phyloP scores from a whole-genome alignment of 495 filamentous ascomycete genomes.

The Trichoderma orchidacearum region DNA sequence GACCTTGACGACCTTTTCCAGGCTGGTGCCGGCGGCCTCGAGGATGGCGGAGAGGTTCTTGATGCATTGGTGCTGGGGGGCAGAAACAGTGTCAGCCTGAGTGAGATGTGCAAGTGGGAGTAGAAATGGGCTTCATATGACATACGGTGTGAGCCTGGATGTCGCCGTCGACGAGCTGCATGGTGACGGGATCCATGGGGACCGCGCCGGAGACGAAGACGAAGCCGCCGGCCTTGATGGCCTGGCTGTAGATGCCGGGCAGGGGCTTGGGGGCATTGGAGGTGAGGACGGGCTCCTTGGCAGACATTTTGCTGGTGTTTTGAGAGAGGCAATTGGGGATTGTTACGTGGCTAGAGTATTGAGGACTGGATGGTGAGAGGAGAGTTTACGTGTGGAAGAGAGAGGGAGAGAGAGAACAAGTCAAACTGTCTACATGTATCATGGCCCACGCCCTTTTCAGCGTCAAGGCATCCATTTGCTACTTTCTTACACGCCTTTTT shows the following conservation, averaged over 20 bases:
- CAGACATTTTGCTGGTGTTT: conserved; percentile 8
- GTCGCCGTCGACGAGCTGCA: conserved; percentile 33
- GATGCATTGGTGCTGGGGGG: neutral
- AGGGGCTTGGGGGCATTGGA: conserved; percentile 39
- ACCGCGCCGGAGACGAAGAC: conserved; percentile 45
- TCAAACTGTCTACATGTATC: too few relatives aligned
- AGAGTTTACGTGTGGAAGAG: neutral
- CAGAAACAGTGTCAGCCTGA: conserved; percentile 30
- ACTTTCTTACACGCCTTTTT: neutral
- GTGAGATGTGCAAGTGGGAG: neutral
- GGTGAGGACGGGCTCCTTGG: conserved; percentile 26
- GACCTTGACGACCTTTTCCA: conserved; percentile 51
- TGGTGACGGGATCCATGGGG: conserved; percentile 35
- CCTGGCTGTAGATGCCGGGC: conserved; percentile 38
- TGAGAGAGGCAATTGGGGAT: neutral
- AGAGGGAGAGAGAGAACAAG: too few relatives aligned
- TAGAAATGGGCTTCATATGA: neutral
- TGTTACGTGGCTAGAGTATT: neutral
- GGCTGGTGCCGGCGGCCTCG: conserved; percentile 40
- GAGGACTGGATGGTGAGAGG: neutral
- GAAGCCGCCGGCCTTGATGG: conserved; percentile 41
- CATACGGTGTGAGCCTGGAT: conserved; percentile 42
- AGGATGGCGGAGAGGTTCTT: conserved; percentile 48
- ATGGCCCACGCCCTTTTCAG: too few relatives aligned
- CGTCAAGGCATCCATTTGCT: too few relatives aligned